Evolutionary conservation across 441 rosid species (phyloP), one percentile per base, ranked within the genome.

Genomic region (Capsella rubella): DNA sequence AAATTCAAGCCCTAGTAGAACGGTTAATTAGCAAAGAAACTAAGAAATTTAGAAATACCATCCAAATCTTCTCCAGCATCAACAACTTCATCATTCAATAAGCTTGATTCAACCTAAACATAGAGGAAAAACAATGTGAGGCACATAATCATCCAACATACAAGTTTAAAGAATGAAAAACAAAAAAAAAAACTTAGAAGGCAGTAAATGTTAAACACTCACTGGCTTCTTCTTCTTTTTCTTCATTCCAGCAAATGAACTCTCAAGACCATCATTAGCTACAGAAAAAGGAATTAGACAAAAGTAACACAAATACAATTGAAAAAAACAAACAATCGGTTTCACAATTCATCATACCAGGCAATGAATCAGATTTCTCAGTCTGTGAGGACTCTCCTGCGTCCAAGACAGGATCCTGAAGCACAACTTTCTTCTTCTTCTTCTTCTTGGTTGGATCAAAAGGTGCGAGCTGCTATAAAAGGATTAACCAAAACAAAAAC

Each of bases 201-300:
- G 31, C 40, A 11, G 3, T 12, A 49, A 10, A 39, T 12, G 46
- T 55, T 16, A 40, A 69, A 42, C 51, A 82, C 93, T 87, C 73
- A 92, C 99, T 0, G 84, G 95, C 72, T 92, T 95, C 91, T 95
- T 95, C 80, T 95, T 95, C 89, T 95, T 95, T 87, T 95, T 95
- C 79, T 95, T 95, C 84, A 88, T 47, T 56, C 97, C 97, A 85
- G 84, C 29, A 63, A 92, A 95, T 79, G 86, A 47, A 67, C 85
- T 85, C 75, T 90, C 96, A 56, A 86, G 77, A 28, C 93, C 96
- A 74, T 95, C 99, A 47, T 86, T 81, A 34, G 82, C 99, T 95
- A 86, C 66, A 83, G 45, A 43, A 37, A 61, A 45, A 47, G 15
- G 18, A 56, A 42, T 66, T 3, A 70, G 54, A 21, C 32, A 27